Evolutionary conservation across 345 rosid genomes (phyloP).

Genomic region (Eutrema heterophyllum): DNA sequence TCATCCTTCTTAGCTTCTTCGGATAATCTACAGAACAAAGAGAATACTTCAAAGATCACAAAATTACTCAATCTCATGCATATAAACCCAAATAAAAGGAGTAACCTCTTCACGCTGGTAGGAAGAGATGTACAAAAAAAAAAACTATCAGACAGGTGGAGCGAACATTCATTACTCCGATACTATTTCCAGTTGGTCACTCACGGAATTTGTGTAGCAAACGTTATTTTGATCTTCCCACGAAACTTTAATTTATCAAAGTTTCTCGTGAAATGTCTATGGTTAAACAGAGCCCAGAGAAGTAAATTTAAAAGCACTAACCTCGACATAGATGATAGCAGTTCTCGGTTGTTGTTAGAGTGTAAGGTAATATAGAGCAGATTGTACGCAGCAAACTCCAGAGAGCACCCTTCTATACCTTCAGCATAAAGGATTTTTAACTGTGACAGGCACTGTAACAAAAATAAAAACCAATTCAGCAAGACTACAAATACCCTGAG

Average conservation of each 20-base stretch:
- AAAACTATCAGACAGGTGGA: not conserved
- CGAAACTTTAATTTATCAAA: not conserved
- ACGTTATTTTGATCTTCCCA: not conserved
- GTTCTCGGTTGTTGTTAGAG: constrained; percentile 80
- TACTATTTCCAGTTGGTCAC: not conserved
- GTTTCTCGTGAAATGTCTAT: not conserved
- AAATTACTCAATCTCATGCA: not conserved
- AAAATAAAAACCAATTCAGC: constrained; percentile 21
- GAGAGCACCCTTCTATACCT: constrained; percentile 85
- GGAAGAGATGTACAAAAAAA: not conserved
- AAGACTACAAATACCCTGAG: not conserved
- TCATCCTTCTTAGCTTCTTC: constrained; percentile 59
- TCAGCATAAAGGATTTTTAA: constrained; percentile 83
- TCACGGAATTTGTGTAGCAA: not conserved
- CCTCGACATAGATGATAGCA: constrained; percentile 90
- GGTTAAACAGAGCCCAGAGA: constrained; percentile 6
- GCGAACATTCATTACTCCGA: not conserved
- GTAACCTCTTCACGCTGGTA: constrained; percentile 14
- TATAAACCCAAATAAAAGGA: constrained; percentile 3
- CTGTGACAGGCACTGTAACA: constrained; percentile 89
- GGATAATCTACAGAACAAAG: constrained; percentile 53
- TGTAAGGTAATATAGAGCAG: constrained; percentile 84
- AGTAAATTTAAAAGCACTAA: constrained; percentile 28
- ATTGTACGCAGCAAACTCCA: constrained; percentile 94
- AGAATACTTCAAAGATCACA: not conserved